Evolutionary conservation across 108 stramenopile genomes (phyloP).

Genomic region (Cyclotella atomus): DNA sequence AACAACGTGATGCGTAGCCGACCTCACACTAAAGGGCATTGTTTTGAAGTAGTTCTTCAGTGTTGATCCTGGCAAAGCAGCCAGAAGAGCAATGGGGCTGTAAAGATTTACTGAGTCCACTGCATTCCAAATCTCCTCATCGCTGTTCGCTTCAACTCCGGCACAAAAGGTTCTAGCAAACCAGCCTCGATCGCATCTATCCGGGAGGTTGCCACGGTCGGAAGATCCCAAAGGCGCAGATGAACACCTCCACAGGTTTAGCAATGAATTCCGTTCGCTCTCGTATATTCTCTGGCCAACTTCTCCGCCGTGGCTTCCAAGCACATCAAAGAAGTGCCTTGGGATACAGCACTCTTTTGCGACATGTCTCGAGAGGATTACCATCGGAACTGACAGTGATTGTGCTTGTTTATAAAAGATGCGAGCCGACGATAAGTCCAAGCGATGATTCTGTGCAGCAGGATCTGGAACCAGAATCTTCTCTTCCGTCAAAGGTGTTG

Average conservation of each 20-base stretch:
- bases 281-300: slow-evolving; percentile 40
- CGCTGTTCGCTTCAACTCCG: slow-evolving; percentile 24
- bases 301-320: slow-evolving; percentile 42
- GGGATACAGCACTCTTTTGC: slow-evolving; percentile 51
- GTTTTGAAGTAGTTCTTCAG: slow-evolving; percentile 45
- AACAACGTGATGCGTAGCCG: slow-evolving; percentile 49
- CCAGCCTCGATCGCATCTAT: slow-evolving; percentile 47
- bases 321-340: slow-evolving; percentile 42
- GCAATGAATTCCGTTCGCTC: slow-evolving; percentile 39
- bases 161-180: slow-evolving; percentile 52
- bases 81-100: slow-evolving; percentile 51
- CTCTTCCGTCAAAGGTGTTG: slow-evolving; percentile 26
- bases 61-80: slow-evolving; percentile 48
- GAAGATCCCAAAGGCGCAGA: slow-evolving; percentile 37
- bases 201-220: slow-evolving; percentile 43
- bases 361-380: slow-evolving; percentile 46
- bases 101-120: slow-evolving; percentile 53
- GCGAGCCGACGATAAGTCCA: slow-evolving; percentile 38
- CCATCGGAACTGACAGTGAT: slow-evolving; percentile 51
- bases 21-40: slow-evolving; percentile 49
- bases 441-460: slow-evolving; percentile 49
- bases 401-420: slow-evolving; percentile 46
- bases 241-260: slow-evolving; percentile 48
- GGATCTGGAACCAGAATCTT: slow-evolving; percentile 50
- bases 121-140: slow-evolving; percentile 43